Evolutionary conservation across 2,329 filamentous ascomycete species (phyloP).

Genomic region (Fusarium scirpi): DNA sequence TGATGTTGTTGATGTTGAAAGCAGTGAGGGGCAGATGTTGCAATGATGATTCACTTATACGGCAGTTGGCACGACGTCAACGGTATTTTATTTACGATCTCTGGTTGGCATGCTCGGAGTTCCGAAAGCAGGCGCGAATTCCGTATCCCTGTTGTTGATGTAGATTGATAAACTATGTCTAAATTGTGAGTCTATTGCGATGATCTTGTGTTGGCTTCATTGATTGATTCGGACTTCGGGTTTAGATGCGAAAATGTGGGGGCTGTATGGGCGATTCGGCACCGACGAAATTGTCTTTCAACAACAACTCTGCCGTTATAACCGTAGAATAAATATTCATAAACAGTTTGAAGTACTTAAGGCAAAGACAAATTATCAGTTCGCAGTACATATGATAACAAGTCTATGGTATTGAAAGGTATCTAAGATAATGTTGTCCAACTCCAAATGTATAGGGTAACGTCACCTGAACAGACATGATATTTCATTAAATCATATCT

Average conservation of each 20-base stretch:
- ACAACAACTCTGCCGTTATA: not conserved
- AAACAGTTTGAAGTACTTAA: not conserved
- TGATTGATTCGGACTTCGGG: not conserved
- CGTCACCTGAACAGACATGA: not conserved
- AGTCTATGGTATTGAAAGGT: not conserved
- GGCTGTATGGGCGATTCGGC: not conserved
- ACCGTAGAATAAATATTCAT: not conserved
- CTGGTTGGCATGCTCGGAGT: not conserved
- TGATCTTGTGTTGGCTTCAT: not conserved
- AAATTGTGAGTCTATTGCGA: not conserved
- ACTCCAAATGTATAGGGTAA: conserved; percentile 5
- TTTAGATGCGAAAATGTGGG: not conserved
- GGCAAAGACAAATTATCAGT: not conserved
- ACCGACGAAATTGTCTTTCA: not conserved
- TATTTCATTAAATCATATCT: conserved; percentile 17
- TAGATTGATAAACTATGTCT: not conserved
- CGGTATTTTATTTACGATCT: not conserved
- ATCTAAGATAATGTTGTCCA: not conserved
- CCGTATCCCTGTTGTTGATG: not conserved
- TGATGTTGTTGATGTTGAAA: conserved; percentile 1
- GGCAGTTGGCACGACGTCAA: not conserved
- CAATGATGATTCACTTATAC: conserved; percentile 16
- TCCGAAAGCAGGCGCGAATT: not conserved
- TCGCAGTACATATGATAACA: not conserved
- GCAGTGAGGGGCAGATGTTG: conserved; percentile 21